Conservation (phyloP, 352 stramenopile species). For the Phytophthora meadii region DNA sequence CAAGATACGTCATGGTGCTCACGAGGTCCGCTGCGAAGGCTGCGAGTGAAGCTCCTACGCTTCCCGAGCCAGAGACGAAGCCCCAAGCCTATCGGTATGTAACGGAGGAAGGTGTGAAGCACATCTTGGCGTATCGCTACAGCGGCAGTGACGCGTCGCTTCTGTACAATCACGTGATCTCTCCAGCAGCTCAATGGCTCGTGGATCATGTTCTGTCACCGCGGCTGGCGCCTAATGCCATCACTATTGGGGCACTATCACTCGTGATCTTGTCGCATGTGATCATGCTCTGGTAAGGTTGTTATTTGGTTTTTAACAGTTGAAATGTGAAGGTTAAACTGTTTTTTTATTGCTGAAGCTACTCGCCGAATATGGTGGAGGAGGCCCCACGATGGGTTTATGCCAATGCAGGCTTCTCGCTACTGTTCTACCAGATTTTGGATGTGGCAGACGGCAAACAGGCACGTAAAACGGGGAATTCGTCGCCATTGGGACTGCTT, state of each 20-base stretch:
- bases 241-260: constrained; percentile 79
- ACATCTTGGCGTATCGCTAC: constrained; percentile 85
- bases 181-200: constrained; percentile 74
- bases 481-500: constrained; percentile 81
- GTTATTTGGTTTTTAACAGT: neutral
- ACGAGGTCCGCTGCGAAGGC: constrained; percentile 28
- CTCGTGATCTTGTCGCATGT: constrained; percentile 77
- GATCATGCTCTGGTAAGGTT: constrained; percentile 73
- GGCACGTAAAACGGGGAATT: constrained; percentile 87
- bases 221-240: constrained; percentile 79
- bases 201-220: constrained; percentile 79
- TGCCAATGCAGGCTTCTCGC: constrained; percentile 61
- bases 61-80: constrained; percentile 9
- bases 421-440: constrained; percentile 85
- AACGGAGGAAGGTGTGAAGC: constrained; percentile 69
- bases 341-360: constrained; percentile 46
- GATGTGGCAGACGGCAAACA: constrained; percentile 90
- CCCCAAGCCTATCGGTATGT: constrained; percentile 66
- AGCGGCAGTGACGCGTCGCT: constrained; percentile 84
- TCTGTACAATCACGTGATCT: constrained; percentile 87
- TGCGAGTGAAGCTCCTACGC: constrained; percentile 8
- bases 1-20: constrained; percentile 35
- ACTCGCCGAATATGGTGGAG: constrained; percentile 88
- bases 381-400: constrained; percentile 81
- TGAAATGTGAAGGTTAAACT: constrained; percentile 22